Percentiles rank a stretch among this genome's conserved stretches.
Conservation (phyloP, 2,329 filamentous ascomycete genomes). For the Thielaviopsis euricoi region DNA sequence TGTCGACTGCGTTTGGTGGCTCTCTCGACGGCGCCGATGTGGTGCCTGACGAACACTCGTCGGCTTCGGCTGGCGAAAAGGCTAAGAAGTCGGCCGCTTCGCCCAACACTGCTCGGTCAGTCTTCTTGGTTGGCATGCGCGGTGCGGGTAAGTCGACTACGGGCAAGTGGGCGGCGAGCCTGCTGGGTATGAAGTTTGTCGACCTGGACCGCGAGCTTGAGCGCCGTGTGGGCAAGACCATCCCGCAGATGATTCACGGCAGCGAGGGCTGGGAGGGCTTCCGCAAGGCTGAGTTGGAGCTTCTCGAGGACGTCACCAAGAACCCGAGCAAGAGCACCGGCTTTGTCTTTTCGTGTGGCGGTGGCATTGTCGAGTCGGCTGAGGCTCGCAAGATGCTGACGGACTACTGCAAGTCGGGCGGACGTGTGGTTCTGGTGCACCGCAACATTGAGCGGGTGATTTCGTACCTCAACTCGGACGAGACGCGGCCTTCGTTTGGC, state of each 20-base stretch:
- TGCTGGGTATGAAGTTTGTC: conserved; percentile 60
- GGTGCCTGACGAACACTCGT: conserved; percentile 11
- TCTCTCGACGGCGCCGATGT: conserved; percentile 48
- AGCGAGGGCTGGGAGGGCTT: conserved; percentile 74
- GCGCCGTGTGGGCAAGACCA: conserved; percentile 51
- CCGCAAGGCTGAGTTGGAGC: conserved; percentile 56
- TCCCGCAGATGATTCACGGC: conserved; percentile 68
- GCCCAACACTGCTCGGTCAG: conserved; percentile 34
- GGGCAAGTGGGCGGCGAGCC: conserved; percentile 66
- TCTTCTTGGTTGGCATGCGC: conserved; percentile 94
- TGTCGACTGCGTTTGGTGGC: conserved; percentile 40
- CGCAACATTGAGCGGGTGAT: conserved; percentile 78
- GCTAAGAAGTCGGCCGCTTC: not conserved
- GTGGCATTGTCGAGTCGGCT: conserved; percentile 76
- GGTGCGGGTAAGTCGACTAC: conserved; percentile 93
- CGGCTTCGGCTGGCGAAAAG: conserved; percentile 5
- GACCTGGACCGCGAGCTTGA: conserved; percentile 86
- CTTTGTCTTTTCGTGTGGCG: conserved; percentile 83
- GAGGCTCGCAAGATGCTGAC: conserved; percentile 62
- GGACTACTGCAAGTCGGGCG: conserved; percentile 57
- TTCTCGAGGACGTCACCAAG: conserved; percentile 52
- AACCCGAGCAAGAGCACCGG: conserved; percentile 53
- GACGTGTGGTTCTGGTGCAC: conserved; percentile 74
- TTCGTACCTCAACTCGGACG: conserved; percentile 74
- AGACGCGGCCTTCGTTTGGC: conserved; percentile 79